Base-by-base conservation (phyloP, 2,329 filamentous ascomycete genomes). In the Aspergillus thermomutatus region DNA sequence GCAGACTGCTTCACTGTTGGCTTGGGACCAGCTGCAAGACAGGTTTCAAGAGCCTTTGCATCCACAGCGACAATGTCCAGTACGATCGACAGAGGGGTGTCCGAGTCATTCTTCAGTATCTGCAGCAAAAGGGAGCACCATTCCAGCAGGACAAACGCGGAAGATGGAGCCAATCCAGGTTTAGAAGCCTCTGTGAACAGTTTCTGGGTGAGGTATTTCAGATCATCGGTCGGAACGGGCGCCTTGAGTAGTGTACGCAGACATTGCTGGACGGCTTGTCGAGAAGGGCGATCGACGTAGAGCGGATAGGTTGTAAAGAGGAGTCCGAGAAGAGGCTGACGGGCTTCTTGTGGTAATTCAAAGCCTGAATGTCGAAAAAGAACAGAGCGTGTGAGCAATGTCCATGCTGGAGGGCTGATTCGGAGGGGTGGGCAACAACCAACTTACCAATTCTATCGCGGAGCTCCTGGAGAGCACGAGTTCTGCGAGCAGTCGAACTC, bases 281-380 rank as follows among this genome's bases (percentile, higher is more conserved):
- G 86, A 47, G 94, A 97, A 62, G 85, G 80, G 66, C 92, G 87
- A 76, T 99, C 94, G 74, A 87, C 79, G 75, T 97, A 99, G 65
- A 89, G 86, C 59, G 90, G 85, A 70, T 97, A 92, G 52, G 92
- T 97, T 71, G 86, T 86, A 77, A 97, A 93, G 31, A 99, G 84
- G 34, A 92, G 79, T 59, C 85, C 82, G 61, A 96, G 78, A 52
- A 94, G 73, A 72, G 75, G 64, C 59, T 69, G 66, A 50, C 67
- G 66, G 50, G 61, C 57, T 63, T 72, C 62, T 43, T 66, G 63
- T 28, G 69, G 64, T 50, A 77, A 46, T 54, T 74, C 66, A 49
- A 67, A 63, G 37, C 63, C 75, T 77, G 55, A 37, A n/a, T 49
- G 50, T 53, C 26, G 11, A 52, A 48, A 51, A 28, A 28, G 31